These are phyloP conservation scores for Triangularia verruculosa DNA, from an alignment of 2,329 filamentous ascomycete genomes.

Conservation along the genomic window DNA sequence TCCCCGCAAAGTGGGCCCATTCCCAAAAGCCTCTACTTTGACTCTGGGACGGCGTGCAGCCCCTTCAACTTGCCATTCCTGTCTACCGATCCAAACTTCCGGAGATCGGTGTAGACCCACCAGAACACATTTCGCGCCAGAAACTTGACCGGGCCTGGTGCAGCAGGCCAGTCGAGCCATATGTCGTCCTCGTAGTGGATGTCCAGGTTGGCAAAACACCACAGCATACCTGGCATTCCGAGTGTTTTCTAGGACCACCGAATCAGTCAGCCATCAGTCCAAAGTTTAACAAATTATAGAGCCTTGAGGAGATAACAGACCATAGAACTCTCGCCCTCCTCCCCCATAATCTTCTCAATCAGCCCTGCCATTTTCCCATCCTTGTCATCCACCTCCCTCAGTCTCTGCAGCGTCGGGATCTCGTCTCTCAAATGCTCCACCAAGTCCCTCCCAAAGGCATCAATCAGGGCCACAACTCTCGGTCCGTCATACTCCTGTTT, in stretches of 20 bases:
- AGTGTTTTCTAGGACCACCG: slow-evolving; percentile 21
- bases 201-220: slow-evolving; percentile 26
- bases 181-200: slow-evolving; percentile 26
- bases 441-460: slow-evolving; percentile 32
- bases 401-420: slow-evolving; percentile 31
- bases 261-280: background rate
- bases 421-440: slow-evolving; percentile 35
- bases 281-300: background rate
- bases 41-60: slow-evolving; percentile 28
- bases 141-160: slow-evolving; percentile 24
- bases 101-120: slow-evolving; percentile 23
- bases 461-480: slow-evolving; percentile 30
- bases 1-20: background rate
- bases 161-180: slow-evolving; percentile 34
- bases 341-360: slow-evolving; percentile 14
- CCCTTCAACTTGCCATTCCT: slow-evolving; percentile 24
- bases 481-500: slow-evolving; percentile 30
- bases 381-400: slow-evolving; percentile 25
- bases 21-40: background rate
- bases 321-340: slow-evolving; percentile 25
- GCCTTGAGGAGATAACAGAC: slow-evolving; percentile 19
- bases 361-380: slow-evolving; percentile 27
- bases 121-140: slow-evolving; percentile 23
- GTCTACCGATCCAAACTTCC: slow-evolving; percentile 32
- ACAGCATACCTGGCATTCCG: slow-evolving; percentile 25